Conservation (phyloP, 176 grass and related monocot genomes). For the Saccharum officinarum region DNA sequence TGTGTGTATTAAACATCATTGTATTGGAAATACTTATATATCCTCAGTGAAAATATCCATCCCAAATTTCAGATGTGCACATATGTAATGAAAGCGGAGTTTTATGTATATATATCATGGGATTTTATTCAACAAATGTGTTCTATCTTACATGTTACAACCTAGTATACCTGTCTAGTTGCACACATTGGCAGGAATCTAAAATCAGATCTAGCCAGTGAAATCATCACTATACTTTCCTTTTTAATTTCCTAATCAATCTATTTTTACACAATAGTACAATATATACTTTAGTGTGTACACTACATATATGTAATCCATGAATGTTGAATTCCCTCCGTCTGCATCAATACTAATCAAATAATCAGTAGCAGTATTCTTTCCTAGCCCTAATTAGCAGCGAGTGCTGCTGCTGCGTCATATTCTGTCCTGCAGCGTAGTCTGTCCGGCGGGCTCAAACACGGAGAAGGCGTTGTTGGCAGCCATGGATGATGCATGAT, state of each 20-base stretch:
- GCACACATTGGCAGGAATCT: conserved; percentile 13
- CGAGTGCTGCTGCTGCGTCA: not conserved
- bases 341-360: not conserved
- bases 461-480: not conserved
- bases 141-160: conserved; percentile 9
- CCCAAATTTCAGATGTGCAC: not conserved
- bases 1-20: not conserved
- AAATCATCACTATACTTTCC: not conserved
- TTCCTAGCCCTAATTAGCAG: conserved; percentile 33
- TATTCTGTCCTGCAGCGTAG: conserved; percentile 26
- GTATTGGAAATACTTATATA: not conserved
- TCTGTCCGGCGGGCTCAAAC: conserved; percentile 24
- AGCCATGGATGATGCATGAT: conserved; percentile 11
- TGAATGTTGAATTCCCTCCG: not conserved
- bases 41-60: not conserved
- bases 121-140: conserved; percentile 16
- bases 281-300: not conserved
- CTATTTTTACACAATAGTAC: conserved; percentile 27
- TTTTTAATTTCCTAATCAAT: not conserved
- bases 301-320: not conserved
- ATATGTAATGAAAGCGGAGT: not conserved
- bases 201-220: conserved; percentile 26
- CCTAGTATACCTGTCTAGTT: not conserved
- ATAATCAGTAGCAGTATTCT: conserved; percentile 7
- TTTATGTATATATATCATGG: not conserved